Base-by-base conservation (phyloP, 331 rosid species). In the Acacia concinna region DNA sequence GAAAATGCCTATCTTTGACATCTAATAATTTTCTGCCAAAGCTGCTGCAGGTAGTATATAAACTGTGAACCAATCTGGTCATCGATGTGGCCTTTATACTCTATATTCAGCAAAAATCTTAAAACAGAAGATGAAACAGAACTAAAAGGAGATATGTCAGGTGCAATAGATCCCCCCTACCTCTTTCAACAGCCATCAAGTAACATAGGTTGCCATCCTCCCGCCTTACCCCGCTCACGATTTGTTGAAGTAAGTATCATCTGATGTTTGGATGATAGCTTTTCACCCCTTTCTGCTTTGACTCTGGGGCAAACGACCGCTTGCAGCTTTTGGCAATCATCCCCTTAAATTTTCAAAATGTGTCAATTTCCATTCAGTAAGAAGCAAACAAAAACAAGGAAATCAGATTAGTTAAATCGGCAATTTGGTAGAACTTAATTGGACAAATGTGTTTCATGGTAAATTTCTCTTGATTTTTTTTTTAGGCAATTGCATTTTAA, bases 71-170 rank as follows among this genome's bases (percentile, higher is more conserved):
- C 73, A 63, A 73, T 76, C 74, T 70, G 81, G 74, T 80, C 80
- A 76, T 79, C 86, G 81, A 95, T 95, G 99, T 90, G 98, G 98
- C 97, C 98, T 74, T 83, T 92, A 71, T 90, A 74, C 77, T n/a
- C 90, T 76, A 81, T 93, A 78, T 85, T 88, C 84, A 93, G 84
- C 84, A 95, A 95, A 84, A 84, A 77, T 82, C 86, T 86, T 64
- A 88, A 84, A 76, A 28, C 86, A 4, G 82, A 82, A 49, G 86
- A 79, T 49, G 96, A 85, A 76, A 83, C 79, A 71, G 85, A 80
- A 76, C 65, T 86, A 27, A 85, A 82, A 41, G 84, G 74, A 21
- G 85, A 86, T 63, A 38, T 77, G 76, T 86, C 90, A 77, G 81
- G 80, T 75, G 85, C 68, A 5, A 79, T 80, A 46, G 86, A 89